phyloP scores from a whole-genome alignment of 2,329 filamentous ascomycete genomes.

The Pyricularia pennisetigena region DNA sequence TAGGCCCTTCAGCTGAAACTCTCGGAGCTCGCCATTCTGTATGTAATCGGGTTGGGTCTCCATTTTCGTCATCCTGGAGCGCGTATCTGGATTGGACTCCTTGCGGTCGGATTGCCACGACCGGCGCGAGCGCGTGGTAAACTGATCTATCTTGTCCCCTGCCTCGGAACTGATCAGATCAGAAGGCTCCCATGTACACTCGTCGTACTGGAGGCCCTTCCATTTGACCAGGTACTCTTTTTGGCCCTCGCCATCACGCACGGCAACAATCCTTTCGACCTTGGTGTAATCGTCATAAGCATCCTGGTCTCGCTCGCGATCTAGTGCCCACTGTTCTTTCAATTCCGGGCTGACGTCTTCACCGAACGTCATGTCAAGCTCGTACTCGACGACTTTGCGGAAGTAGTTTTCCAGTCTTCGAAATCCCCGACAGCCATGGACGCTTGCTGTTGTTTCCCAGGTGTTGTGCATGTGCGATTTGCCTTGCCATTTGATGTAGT shows the following conservation, averaged over 20 bases:
- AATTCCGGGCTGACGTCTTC: constrained; percentile 72
- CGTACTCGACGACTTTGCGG: constrained; percentile 69
- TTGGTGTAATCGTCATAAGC: constrained; percentile 83
- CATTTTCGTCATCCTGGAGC: constrained; percentile 62
- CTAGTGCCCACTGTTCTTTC: constrained; percentile 89
- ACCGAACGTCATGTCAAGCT: constrained; percentile 67
- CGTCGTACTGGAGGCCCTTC: constrained; percentile 89
- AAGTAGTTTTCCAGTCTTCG: constrained; percentile 94
- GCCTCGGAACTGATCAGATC: constrained; percentile 61
- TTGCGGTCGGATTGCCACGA: constrained; percentile 71
- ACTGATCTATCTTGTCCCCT: constrained; percentile 86
- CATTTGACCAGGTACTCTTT: constrained; percentile 94
- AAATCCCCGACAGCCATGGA: constrained; percentile 71
- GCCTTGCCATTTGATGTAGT: constrained; percentile 91
- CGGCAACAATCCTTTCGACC: constrained; percentile 85
- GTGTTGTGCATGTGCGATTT: constrained; percentile 93
- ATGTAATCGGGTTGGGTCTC: constrained; percentile 81
- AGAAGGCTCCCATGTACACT: constrained; percentile 85
- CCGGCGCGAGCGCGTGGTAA: constrained; percentile 71
- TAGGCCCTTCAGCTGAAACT: constrained; percentile 87
- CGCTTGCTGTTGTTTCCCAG: constrained; percentile 73
- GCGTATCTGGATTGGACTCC: constrained; percentile 66
- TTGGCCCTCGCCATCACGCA: constrained; percentile 68
- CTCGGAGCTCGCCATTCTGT: constrained; percentile 71
- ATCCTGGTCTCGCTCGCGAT: constrained; percentile 83